phyloP scores from a whole-genome alignment of 495 filamentous ascomycete species.

The Hypoxylon crocopeplum region DNA sequence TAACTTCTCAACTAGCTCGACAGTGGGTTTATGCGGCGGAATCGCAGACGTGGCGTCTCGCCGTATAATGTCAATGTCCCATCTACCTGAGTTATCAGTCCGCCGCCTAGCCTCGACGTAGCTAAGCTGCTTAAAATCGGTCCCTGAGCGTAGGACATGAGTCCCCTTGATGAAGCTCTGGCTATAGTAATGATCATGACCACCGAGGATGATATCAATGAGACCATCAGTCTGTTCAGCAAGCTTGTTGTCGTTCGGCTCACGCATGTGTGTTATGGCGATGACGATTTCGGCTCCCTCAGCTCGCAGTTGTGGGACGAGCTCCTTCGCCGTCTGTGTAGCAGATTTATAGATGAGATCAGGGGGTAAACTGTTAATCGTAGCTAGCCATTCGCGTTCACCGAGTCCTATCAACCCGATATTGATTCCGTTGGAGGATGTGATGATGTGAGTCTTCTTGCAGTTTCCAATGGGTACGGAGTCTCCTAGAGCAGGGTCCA shows the following conservation, averaged over 20 bases:
- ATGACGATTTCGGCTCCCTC: slow-evolving; percentile 83
- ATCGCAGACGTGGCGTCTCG: slow-evolving; percentile 73
- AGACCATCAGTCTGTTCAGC: slow-evolving; percentile 70
- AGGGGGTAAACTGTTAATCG: slow-evolving; percentile 84
- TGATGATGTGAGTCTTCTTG: slow-evolving; percentile 72
- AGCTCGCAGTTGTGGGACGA: slow-evolving; percentile 71
- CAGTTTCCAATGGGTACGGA: slow-evolving; percentile 72
- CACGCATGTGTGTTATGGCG: slow-evolving; percentile 82
- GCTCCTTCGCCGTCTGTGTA: slow-evolving; percentile 69
- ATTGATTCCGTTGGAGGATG: slow-evolving; percentile 81
- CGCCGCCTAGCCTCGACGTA: slow-evolving; percentile 78
- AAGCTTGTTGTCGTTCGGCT: slow-evolving; percentile 85
- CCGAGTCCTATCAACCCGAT: slow-evolving; percentile 85
- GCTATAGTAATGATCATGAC: slow-evolving; percentile 88
- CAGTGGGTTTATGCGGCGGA: slow-evolving; percentile 62
- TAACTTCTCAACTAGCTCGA: slow-evolving; percentile 67
- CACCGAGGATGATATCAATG: slow-evolving; percentile 85
- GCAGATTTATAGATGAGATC: slow-evolving; percentile 81
- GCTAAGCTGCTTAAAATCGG: slow-evolving; percentile 88
- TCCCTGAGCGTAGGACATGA: slow-evolving; percentile 82
- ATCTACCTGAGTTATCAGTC: slow-evolving; percentile 53
- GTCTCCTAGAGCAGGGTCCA: slow-evolving; percentile 70
- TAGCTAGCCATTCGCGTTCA: slow-evolving; percentile 80
- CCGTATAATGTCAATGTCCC: slow-evolving; percentile 80
- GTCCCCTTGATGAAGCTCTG: slow-evolving; percentile 77